Evolutionary conservation across 2,329 filamentous ascomycete genomes (phyloP), one percentile per base, ranked within the genome.

Genomic region (Exserohilum rostratum): DNA sequence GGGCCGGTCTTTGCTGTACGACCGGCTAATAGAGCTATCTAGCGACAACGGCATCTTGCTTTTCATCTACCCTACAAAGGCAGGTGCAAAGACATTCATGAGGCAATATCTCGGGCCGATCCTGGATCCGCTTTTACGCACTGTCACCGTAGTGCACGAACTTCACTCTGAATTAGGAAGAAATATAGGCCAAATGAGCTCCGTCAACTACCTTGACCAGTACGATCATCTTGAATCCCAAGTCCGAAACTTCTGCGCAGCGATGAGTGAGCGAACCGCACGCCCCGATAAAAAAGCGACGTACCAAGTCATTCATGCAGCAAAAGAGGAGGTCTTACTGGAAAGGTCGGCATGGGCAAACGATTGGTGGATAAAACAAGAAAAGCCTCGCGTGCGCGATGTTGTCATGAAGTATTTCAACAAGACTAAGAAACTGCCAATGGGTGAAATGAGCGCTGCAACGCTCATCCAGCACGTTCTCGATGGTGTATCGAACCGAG

Each of bases 321-420:
- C 80, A 4, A 81, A 78, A 55, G 78, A 84, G 34, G 77, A 79
- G 49, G 79, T 84, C 13, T 62, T 74, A 1, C 72, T 87, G 2
- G 79, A 82, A 46, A 77, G 83, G 25, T 74, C 78, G 17, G 77
- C 81, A 2, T 88, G 86, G 86, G 79, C 81, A 9, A 70, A 72
- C 29, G 82, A 87, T 51, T 87, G 85, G 85, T 88, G 83, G 78
- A 81, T 85, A 40, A 84, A 86, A 65, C 86, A 88, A 65, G 86
- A 88, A 67, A 85, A 85, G 62, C 77, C 80, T 10, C 79, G 85
- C 12, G 81, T 87, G 46, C 80, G 83, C 55, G 81, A 82, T 27
- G 75, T 81, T 5, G 72, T 80, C 45, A 76, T 71, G 13, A 76
- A 73, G 31, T 79, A 76, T 58, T 78, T 78, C 46, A 76, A 77